Percentiles rank a stretch among this genome's conserved stretches.
Evolutionary conservation across 1,139 yeast species (phyloP).

Genomic region (Pichia sp.): DNA sequence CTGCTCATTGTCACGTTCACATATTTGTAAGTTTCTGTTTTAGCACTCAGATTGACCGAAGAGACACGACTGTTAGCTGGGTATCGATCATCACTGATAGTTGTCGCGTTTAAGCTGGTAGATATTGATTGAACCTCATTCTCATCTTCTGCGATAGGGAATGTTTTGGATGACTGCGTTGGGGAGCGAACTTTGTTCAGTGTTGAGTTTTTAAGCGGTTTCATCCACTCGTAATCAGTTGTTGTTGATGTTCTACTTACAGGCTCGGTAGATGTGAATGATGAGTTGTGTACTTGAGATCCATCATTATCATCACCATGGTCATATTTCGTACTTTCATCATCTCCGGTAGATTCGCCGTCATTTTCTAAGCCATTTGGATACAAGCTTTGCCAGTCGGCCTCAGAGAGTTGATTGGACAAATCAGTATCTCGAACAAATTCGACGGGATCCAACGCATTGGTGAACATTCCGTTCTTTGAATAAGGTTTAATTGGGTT

Average conservation of each 20-base stretch:
- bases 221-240: slow-evolving; percentile 22
- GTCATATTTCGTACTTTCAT: too few relatives aligned
- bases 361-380: too few relatives aligned
- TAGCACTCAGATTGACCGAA: slow-evolving; percentile 5
- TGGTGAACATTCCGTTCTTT: slow-evolving; percentile 24
- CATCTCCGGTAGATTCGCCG: too few relatives aligned
- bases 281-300: neutral
- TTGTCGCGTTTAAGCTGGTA: neutral
- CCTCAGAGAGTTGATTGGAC: slow-evolving; percentile 8
- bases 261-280: neutral
- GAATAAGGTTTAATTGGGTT: slow-evolving; percentile 27
- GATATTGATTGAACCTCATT: too few relatives aligned
- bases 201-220: slow-evolving; percentile 21
- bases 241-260: neutral
- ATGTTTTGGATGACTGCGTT: neutral
- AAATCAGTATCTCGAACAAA: slow-evolving; percentile 7
- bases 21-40: slow-evolving; percentile 22
- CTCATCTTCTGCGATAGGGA: neutral
- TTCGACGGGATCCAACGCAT: slow-evolving; percentile 24
- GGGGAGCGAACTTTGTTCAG: neutral
- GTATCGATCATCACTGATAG: neutral
- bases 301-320: too few relatives aligned
- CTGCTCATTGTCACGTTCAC: slow-evolving; percentile 18
- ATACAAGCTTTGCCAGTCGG: neutral
- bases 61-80: slow-evolving; percentile 4